Base-by-base conservation (phyloP, 1,139 yeast genomes). In the Kodamaea sp. region DNA sequence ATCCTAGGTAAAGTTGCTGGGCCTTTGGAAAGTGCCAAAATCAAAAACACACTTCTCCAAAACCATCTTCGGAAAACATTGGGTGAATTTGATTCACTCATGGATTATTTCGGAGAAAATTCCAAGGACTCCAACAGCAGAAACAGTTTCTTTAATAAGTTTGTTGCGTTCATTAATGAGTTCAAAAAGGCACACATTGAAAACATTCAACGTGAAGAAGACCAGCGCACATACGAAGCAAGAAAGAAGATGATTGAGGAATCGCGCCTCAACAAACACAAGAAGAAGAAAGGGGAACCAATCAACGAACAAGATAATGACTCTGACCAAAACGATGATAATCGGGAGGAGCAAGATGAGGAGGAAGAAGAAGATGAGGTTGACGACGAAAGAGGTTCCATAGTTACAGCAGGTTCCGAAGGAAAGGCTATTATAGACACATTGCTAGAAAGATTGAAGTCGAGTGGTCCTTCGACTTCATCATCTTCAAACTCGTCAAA, bases 41-140 rank as follows among this genome's bases (percentile, higher is more conserved):
- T 66, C 31, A 86, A 84, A 57, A 73, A 78, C 31, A 65, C 70
- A 6, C 55, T 75, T 11, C 62, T 92, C 32, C 75, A 73, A 30
- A 63, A 70, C 10, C 90, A 81, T 41, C 61, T 83, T 42, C 68
- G 65, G 35, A 59, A 70, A 13, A 78, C 92, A 0, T 56, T 76
- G 26, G 57, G 63, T 3, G 81, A 76, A 30, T 78, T 82, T 45
- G 69, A 73, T 22, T 70, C 73, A 30, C 63, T 87, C 32, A 81
- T 92, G 92, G 66, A 66, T 32, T 83, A 78, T 53, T 92, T 83
- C 58, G 97, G 97, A 6, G 98, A 92, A 55, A 82, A 83, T 50
- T 70, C 78, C 1, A 57, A 61, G 4, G 95, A 87, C 50, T 51
- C 66, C 5, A 63, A 67, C 38, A 61, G 73, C 32, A 50, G 69